Evolutionary conservation across 176 grass and related monocot genomes (phyloP).

Genomic region (Avena insularis): DNA sequence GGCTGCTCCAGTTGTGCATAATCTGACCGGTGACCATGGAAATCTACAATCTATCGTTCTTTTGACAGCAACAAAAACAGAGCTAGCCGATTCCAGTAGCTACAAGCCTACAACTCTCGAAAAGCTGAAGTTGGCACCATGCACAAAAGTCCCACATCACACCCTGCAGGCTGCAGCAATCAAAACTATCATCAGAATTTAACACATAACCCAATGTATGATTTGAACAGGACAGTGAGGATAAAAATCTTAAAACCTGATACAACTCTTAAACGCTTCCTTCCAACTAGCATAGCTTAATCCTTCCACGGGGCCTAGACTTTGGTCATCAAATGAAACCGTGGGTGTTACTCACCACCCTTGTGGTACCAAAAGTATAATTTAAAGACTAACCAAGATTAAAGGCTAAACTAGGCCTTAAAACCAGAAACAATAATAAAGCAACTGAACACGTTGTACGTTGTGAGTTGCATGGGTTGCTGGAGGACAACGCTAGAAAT

Average conservation of each 20-base stretch:
- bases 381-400: neutral
- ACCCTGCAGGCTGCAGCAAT: neutral
- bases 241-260: neutral
- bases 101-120: neutral
- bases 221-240: neutral
- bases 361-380: neutral
- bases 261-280: neutral
- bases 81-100: neutral
- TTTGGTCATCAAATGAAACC: neutral
- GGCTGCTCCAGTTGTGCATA: neutral
- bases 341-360: neutral
- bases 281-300: neutral
- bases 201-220: neutral
- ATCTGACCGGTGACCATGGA: neutral
- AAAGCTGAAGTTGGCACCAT: neutral
- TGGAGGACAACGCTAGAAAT: neutral
- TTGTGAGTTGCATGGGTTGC: neutral
- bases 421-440: constrained; percentile 16
- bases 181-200: neutral
- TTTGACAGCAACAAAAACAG: neutral
- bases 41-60: neutral
- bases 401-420: neutral
- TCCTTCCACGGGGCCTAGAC: neutral
- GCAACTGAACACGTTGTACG: neutral
- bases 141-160: neutral